Conservation (phyloP, 2,329 filamentous ascomycete genomes). For the Microdochium paspali region DNA sequence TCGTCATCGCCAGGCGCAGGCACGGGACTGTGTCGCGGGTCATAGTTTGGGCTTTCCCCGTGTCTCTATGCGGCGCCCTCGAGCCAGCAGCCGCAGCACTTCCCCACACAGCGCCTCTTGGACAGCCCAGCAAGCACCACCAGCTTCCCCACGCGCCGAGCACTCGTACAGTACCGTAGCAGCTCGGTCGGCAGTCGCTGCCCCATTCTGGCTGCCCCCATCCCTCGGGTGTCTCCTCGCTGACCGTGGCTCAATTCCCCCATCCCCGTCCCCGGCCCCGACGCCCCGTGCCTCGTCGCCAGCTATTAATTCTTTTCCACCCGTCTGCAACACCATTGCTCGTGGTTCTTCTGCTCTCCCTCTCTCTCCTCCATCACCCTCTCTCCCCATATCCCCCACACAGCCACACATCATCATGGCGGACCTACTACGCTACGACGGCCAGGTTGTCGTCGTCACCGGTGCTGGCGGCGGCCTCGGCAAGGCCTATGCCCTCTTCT, state of each 20-base stretch:
- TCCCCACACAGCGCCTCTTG: no score
- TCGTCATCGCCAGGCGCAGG: no score
- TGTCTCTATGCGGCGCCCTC: no score
- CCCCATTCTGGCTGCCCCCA: neutral
- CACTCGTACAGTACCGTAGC: neutral
- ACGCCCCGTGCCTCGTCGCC: neutral
- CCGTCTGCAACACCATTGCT: neutral
- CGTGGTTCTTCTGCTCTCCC: neutral
- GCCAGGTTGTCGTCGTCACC: slow-evolving; percentile 82
- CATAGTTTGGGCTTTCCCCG: no score
- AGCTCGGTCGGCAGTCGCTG: neutral
- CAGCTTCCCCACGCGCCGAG: slow-evolving; percentile 1
- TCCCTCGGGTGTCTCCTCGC: neutral
- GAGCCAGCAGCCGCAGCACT: no score
- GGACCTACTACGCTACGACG: slow-evolving; percentile 60
- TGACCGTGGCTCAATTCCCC: neutral
- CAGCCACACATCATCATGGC: slow-evolving; percentile 13
- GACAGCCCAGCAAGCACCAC: neutral
- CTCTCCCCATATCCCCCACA: neutral
- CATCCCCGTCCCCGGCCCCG: neutral
- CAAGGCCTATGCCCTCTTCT: slow-evolving; percentile 80
- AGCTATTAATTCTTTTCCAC: slow-evolving; percentile 1
- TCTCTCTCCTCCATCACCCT: neutral
- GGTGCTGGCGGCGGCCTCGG: slow-evolving; percentile 77
- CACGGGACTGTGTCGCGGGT: no score